These are phyloP conservation scores for Zizania palustris DNA, from an alignment of 202 grass and related monocot genomes.

Conservation along the genomic window DNA sequence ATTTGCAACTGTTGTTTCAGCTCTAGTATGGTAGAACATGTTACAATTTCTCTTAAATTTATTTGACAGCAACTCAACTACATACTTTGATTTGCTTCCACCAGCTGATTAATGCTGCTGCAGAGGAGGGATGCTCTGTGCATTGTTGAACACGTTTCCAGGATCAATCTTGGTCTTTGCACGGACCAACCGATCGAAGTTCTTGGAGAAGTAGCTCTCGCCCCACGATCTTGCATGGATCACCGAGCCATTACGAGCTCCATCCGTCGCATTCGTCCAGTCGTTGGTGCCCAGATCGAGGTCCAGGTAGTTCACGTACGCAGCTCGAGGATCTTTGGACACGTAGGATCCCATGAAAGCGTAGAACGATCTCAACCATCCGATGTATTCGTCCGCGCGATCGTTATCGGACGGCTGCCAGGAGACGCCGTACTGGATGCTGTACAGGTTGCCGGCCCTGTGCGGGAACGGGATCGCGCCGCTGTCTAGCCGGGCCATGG, in stretches of 20 bases:
- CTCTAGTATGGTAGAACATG: slow-evolving; percentile 44
- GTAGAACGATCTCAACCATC: slow-evolving; percentile 47
- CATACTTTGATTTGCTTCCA: neutral
- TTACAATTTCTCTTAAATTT: no score
- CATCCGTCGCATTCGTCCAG: neutral
- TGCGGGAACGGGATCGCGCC: slow-evolving; percentile 47
- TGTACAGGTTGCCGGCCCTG: slow-evolving; percentile 40
- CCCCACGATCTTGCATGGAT: slow-evolving; percentile 41
- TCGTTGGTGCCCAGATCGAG: slow-evolving; percentile 48
- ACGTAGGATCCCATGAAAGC: slow-evolving; percentile 40
- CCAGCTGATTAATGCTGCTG: neutral
- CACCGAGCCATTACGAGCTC: slow-evolving; percentile 6
- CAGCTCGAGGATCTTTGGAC: slow-evolving; percentile 41
- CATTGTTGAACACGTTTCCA: slow-evolving; percentile 56
- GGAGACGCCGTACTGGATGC: slow-evolving; percentile 32
- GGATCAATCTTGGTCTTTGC: slow-evolving; percentile 63
- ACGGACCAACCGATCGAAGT: slow-evolving; percentile 52
- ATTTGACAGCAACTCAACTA: neutral
- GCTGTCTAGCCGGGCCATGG: slow-evolving; percentile 34
- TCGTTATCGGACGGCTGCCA: slow-evolving; percentile 4
- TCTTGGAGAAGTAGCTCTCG: slow-evolving; percentile 42
- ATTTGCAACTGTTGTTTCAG: neutral
- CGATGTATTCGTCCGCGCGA: slow-evolving; percentile 6
- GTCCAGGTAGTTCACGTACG: slow-evolving; percentile 59
- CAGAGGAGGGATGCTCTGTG: slow-evolving; percentile 60